phyloP scores from a whole-genome alignment of 192 early-diverging fungal species.

The Coemansia sp. region DNA sequence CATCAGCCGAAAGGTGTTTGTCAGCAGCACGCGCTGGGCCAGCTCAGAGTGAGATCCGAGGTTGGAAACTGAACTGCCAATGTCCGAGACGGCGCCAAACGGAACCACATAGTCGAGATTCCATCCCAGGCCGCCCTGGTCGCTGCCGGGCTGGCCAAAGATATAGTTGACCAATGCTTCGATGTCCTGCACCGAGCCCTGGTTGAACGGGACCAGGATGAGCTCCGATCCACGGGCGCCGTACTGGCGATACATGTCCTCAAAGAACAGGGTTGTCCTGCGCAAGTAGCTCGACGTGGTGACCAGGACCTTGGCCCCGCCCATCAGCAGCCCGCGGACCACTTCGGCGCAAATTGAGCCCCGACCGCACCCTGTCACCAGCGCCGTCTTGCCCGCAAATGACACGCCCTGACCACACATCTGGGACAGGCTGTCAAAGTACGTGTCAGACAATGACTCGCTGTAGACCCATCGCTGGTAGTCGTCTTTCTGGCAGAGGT shows the following conservation, averaged over 20 bases:
- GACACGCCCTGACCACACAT: constrained; percentile 72
- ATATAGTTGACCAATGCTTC: constrained; percentile 75
- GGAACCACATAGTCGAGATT: constrained; percentile 91
- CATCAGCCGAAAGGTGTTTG: constrained; percentile 79
- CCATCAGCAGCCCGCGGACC: constrained; percentile 80
- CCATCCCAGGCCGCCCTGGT: constrained; percentile 78
- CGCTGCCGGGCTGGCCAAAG: constrained; percentile 52
- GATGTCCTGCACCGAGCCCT: constrained; percentile 78
- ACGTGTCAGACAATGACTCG: constrained; percentile 59
- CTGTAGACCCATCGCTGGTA: constrained; percentile 63
- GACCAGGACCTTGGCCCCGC: constrained; percentile 84
- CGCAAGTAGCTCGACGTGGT: constrained; percentile 87
- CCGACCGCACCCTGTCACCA: constrained; percentile 87
- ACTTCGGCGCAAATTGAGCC: constrained; percentile 90
- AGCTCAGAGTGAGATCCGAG: constrained; percentile 85
- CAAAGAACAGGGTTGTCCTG: constrained; percentile 75
- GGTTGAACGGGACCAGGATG: constrained; percentile 95
- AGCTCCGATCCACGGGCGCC: constrained; percentile 80
- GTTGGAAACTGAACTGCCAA: constrained; percentile 74
- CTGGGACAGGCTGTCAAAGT: constrained; percentile 65
- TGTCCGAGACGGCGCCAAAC: constrained; percentile 85
- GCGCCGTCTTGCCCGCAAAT: constrained; percentile 73
- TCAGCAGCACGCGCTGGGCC: constrained; percentile 88
- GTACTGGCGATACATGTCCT: constrained; percentile 76
- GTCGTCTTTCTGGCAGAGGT: constrained; percentile 2